Conservation (phyloP, 1,284 basidiomycete genomes). For the Phaffia rhodozyma region DNA sequence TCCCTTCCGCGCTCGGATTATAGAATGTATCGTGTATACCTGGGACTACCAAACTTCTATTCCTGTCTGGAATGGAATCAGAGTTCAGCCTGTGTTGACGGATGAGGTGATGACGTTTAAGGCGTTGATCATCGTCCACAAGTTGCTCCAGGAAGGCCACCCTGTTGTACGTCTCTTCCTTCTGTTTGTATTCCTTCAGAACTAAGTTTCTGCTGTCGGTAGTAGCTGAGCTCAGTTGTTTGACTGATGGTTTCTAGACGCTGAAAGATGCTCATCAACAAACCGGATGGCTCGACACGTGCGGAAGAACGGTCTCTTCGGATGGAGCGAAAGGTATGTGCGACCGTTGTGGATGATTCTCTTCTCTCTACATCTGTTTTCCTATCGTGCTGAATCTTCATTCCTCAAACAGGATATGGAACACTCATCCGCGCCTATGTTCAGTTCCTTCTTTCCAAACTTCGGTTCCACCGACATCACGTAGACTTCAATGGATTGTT, state of each 20-base stretch:
- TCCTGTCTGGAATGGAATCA: constrained; percentile 88
- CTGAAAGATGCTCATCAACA: constrained; percentile 93
- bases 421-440: constrained; percentile 87
- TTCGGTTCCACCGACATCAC: constrained; percentile 82
- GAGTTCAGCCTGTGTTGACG: constrained; percentile 84
- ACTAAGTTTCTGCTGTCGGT: neutral
- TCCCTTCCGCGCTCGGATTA: neutral
- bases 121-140: constrained; percentile 87
- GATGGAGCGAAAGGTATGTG: constrained; percentile 62
- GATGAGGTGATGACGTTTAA: constrained; percentile 97
- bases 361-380: neutral
- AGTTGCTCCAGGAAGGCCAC: constrained; percentile 89
- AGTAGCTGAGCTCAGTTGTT: neutral
- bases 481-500: constrained; percentile 93
- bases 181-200: neutral
- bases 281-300: constrained; percentile 91
- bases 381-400: neutral
- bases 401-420: constrained; percentile 55
- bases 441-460: constrained; percentile 84
- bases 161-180: constrained; percentile 53
- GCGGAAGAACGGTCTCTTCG: constrained; percentile 68
- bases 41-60: constrained; percentile 98
- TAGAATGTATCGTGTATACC: constrained; percentile 93
- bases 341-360: too few species aligned
- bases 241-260: constrained; percentile 43